These are phyloP conservation scores for Pseudomonodictys pantanalensis DNA, from an alignment of 495 filamentous ascomycete genomes.

Conservation along the genomic window DNA sequence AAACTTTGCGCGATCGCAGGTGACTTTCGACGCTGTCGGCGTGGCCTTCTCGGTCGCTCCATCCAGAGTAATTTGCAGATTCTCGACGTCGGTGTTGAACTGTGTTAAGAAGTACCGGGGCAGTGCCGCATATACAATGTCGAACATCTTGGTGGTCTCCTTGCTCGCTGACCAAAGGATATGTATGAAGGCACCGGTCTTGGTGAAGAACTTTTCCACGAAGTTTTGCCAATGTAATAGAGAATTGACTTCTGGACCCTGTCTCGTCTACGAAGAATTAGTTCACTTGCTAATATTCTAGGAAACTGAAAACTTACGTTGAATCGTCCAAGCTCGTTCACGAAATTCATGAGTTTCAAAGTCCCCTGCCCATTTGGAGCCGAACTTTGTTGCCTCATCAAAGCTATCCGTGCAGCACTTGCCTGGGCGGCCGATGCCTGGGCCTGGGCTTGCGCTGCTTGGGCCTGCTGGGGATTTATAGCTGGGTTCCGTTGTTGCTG, in stretches of 20 bases:
- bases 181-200: slow-evolving; percentile 17
- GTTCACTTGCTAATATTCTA: not conserved
- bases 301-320: slow-evolving; percentile 45
- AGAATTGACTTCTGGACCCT: slow-evolving; percentile 45
- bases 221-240: slow-evolving; percentile 70
- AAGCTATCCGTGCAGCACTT: slow-evolving; percentile 5
- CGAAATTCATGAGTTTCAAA: slow-evolving; percentile 65
- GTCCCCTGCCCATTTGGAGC: slow-evolving; percentile 50
- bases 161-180: slow-evolving; percentile 21
- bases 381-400: slow-evolving; percentile 27
- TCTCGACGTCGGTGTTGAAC: slow-evolving; percentile 76
- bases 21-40: slow-evolving; percentile 21
- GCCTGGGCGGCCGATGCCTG: not conserved
- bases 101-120: slow-evolving; percentile 79
- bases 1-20: slow-evolving; percentile 35
- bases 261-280: not conserved
- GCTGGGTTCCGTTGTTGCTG: slow-evolving; percentile 11
- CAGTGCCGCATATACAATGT: slow-evolving; percentile 70
- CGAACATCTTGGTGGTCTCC: slow-evolving; percentile 65
- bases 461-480: slow-evolving; percentile 3
- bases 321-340: slow-evolving; percentile 67
- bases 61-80: slow-evolving; percentile 73
- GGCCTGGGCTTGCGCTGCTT: slow-evolving; percentile 3
- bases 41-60: slow-evolving; percentile 42
- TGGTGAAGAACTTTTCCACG: slow-evolving; percentile 71